Evolutionary conservation across 352 stramenopile genomes (phyloP).

Genomic region (Phytophthora fragariae): DNA sequence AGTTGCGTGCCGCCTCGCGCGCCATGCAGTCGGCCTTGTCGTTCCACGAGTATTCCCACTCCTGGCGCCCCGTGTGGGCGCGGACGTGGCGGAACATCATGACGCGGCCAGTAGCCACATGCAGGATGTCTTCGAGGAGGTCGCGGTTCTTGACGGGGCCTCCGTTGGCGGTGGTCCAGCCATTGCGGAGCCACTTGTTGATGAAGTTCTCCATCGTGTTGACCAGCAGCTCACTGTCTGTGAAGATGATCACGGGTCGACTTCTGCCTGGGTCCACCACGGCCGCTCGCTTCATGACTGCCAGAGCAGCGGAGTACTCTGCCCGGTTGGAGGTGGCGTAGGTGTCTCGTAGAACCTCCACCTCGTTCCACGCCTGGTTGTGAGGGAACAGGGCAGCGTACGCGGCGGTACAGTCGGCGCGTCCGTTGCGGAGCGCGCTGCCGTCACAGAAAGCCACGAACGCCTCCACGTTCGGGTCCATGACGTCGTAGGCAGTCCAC

Average conservation of each 20-base stretch:
- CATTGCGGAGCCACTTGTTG: constrained; percentile 13
- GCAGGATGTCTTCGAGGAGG: constrained; percentile 9
- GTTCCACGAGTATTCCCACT: constrained; percentile 29
- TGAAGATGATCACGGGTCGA: constrained; percentile 22
- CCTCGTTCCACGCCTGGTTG: constrained; percentile 53
- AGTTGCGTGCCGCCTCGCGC: constrained; percentile 8
- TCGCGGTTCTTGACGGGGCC: constrained; percentile 26
- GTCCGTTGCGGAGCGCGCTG: constrained; percentile 62
- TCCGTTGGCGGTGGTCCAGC: constrained; percentile 11
- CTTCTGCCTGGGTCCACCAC: constrained; percentile 4
- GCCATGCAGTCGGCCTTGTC: constrained; percentile 10
- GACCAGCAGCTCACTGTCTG: constrained; percentile 19
- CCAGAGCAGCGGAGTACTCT: constrained; percentile 14
- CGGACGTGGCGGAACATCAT: constrained; percentile 22
- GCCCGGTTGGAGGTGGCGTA: constrained; percentile 23
- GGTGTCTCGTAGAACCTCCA: constrained; percentile 40
- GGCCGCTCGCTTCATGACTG: constrained; percentile 10
- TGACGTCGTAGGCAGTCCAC: constrained; percentile 43
- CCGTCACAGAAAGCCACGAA: constrained; percentile 76
- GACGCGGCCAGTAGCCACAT: not conserved
- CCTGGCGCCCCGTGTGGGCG: constrained; percentile 10
- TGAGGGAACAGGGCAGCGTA: constrained; percentile 75
- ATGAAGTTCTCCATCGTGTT: constrained; percentile 16
- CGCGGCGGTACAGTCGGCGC: constrained; percentile 45
- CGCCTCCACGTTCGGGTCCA: constrained; percentile 38